Percentiles rank a stretch among this genome's conserved stretches.
Conservation (phyloP, 441 rosid genomes). For the Isatis lusitanica region DNA sequence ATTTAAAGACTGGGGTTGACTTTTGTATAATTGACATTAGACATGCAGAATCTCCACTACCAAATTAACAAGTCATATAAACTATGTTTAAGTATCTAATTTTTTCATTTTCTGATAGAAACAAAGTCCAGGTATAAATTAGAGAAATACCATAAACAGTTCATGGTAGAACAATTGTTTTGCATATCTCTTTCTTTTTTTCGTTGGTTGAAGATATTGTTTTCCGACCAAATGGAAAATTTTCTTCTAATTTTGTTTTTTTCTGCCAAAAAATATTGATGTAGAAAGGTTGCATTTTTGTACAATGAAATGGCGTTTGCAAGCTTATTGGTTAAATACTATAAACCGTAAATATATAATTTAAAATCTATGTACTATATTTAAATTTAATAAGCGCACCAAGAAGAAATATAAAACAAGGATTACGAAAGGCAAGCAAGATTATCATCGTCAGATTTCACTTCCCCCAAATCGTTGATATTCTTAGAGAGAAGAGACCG, state of each 20-base stretch:
- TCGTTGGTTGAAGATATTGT: neutral
- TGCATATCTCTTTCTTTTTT: neutral
- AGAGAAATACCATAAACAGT: neutral
- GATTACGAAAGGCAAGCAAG: neutral
- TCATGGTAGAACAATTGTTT: neutral
- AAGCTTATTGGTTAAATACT: neutral
- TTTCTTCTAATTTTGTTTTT: neutral
- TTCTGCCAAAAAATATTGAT: neutral
- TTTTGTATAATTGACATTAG: constrained; percentile 29
- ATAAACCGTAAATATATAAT: neutral
- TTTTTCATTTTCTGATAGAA: neutral
- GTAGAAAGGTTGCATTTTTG: neutral
- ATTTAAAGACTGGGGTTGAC: neutral
- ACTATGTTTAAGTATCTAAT: neutral
- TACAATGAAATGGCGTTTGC: neutral
- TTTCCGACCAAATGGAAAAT: neutral
- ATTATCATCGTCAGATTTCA: constrained; percentile 26
- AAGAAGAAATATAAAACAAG: neutral
- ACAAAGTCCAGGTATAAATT: neutral
- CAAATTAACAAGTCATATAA: constrained; percentile 2
- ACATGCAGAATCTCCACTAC: constrained; percentile 32
- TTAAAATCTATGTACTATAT: neutral
- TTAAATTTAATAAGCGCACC: constrained; percentile 17
- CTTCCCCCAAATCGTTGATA: neutral
- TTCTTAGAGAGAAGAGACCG: neutral